Base-by-base conservation (phyloP, 306 rosid species). In the Dalbergia cochinchinensis region DNA sequence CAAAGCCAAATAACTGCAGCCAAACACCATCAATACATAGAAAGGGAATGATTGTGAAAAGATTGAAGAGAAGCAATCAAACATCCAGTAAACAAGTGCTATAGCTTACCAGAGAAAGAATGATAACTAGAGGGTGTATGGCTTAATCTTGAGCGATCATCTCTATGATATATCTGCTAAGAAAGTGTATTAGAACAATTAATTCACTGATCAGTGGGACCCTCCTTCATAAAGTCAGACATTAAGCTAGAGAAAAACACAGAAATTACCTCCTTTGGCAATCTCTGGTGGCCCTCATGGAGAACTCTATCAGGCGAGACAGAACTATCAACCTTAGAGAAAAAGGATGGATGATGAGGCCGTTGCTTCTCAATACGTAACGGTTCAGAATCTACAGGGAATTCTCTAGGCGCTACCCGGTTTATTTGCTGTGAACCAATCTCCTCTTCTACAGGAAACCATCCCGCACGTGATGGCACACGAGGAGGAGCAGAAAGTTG, bases 381-480 rank as follows among this genome's bases (percentile, higher is more conserved):
- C 22, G 94, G 88, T 82, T 88, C 96, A 60, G 93, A 82, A 89
- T 91, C 91, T 75, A 83, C 77, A 11, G 91, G 90, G 84, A 91
- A 90, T 61, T 96, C 98, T 86, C 89, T 96, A 13, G 96, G 80
- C 69, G 62, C 86, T 74, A 65, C 82, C 19, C 91, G 84, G 83
- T 78, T 85, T 65, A 83, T 78, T 79, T 87, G 91, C 75, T 84
- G 89, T 26, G 99, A 92, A 84, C 94, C 92, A 87, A 90, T 93
- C 76, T 96, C 98, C 86, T 96, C 99, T 78, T 91, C 98, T 74
- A 50, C 85, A 47, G 97, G 94, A 86, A 89, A 90, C 99, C 99
- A 93, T 39, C 87, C 92, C 73, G 88, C 90, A 5, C 75, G 94
- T 14, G 92, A 75, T 71, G 90, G 94, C 37, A 72, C 88, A 16